phyloP scores from a whole-genome alignment of 2,329 filamentous ascomycete genomes.

The Verticillium alfalfae region DNA sequence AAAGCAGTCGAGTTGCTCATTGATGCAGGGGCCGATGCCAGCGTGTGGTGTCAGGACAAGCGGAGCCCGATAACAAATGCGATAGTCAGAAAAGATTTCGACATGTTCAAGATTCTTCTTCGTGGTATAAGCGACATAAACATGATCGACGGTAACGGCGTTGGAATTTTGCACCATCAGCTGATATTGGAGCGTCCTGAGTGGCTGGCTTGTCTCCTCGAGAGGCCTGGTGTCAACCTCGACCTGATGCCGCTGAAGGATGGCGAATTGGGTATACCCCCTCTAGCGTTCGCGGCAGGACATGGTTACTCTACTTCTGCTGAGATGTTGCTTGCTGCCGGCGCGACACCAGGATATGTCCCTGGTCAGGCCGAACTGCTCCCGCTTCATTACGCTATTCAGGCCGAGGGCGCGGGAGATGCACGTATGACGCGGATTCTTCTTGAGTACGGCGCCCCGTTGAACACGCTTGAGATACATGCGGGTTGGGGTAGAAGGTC shows the following conservation, averaged over 20 bases:
- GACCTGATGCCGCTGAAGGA: conserved; percentile 1
- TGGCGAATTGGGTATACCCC: conserved; percentile 4
- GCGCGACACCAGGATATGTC: conserved; percentile 12
- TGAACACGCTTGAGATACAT: conserved; percentile 5
- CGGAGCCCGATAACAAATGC: conserved; percentile 7
- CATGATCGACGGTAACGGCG: conserved; percentile 9
- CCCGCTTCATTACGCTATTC: conserved; percentile 4
- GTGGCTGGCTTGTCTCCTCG: conserved; percentile 4
- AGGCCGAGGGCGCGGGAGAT: background rate
- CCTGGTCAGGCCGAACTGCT: background rate
- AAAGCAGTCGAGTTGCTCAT: background rate
- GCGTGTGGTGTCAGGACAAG: background rate
- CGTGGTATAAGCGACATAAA: conserved; percentile 1
- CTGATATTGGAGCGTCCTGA: conserved; percentile 9
- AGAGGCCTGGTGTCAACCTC: conserved; percentile 3
- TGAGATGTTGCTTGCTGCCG: conserved; percentile 12
- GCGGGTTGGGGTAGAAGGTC: conserved; percentile 1
- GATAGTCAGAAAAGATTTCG: conserved; percentile 6
- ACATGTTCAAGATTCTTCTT: conserved; percentile 8
- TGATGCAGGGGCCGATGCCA: background rate
- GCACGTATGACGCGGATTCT: conserved; percentile 1
- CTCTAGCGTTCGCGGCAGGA: conserved; percentile 13
- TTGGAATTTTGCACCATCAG: conserved; percentile 9
- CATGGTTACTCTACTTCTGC: conserved; percentile 9
- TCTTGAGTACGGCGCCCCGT: conserved; percentile 4